A percentile compares a stretch with the other conserved stretches of the same genome.
Conservation (phyloP, 345 rosid species). For the Salix purpurea region DNA sequence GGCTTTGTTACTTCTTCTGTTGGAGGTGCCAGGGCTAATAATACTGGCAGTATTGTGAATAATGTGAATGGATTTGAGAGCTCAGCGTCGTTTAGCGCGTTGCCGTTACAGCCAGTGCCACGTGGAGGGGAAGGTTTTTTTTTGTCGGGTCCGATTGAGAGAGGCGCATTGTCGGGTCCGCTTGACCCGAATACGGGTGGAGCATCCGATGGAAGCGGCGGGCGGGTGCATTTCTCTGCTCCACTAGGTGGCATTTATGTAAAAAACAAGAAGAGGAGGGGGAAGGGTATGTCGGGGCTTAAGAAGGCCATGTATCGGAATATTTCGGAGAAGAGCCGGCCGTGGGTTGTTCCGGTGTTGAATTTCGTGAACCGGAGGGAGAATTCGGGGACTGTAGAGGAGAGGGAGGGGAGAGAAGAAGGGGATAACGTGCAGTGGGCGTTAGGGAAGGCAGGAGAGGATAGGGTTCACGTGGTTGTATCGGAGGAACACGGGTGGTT, state of each 20-base stretch:
- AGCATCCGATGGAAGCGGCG: conserved; percentile 30
- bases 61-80: conserved; percentile 78
- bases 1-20: conserved; percentile 8
- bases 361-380: conserved; percentile 64
- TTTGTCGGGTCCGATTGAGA: conserved; percentile 89
- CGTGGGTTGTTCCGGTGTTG: conserved; percentile 95
- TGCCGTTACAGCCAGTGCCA: conserved; percentile 82
- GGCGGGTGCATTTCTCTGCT: conserved; percentile 73
- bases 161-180: conserved; percentile 81
- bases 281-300: conserved; percentile 56
- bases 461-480: conserved; percentile 89
- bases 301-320: conserved; percentile 52
- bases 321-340: conserved; percentile 71
- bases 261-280: conserved; percentile 50
- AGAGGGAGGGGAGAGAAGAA: conserved; percentile 17
- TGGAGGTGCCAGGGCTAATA: conserved; percentile 41
- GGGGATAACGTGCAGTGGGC: conserved; percentile 71
- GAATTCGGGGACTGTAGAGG: conserved; percentile 30
- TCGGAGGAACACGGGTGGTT: conserved; percentile 99
- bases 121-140: conserved; percentile 69
- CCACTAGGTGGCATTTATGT: conserved; percentile 69
- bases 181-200: conserved; percentile 50
- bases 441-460: conserved; percentile 95
- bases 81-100: conserved; percentile 76
- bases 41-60: conserved; percentile 40